phyloP scores from a whole-genome alignment of 2,329 filamentous ascomycete species.

The Talaromyces sp. region DNA sequence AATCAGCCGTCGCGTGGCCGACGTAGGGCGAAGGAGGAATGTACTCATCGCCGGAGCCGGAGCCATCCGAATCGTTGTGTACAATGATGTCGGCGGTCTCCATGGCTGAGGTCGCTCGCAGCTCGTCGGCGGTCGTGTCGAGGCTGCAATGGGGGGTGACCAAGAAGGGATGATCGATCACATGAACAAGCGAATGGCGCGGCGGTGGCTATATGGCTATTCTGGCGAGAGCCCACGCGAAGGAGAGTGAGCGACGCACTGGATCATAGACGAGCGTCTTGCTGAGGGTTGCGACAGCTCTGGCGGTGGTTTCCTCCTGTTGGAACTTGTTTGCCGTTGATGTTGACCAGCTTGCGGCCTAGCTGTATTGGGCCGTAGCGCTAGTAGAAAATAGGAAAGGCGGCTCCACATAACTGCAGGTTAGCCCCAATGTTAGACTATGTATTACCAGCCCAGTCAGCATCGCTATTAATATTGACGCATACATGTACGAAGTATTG shows the following conservation, averaged over 20 bases:
- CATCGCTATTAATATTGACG: not conserved
- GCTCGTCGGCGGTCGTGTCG: slow-evolving; percentile 3
- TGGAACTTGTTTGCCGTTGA: not conserved
- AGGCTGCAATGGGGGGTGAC: not conserved
- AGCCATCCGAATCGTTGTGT: slow-evolving; percentile 36
- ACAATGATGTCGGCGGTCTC: slow-evolving; percentile 37
- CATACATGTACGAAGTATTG: too few relatives aligned
- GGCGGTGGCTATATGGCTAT: not conserved
- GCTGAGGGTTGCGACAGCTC: not conserved
- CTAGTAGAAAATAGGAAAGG: not conserved
- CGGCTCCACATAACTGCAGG: not conserved
- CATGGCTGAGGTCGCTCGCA: slow-evolving; percentile 27
- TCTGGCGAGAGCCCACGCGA: not conserved
- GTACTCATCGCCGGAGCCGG: slow-evolving; percentile 39
- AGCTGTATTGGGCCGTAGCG: not conserved
- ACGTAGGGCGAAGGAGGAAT: slow-evolving; percentile 27
- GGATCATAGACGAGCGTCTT: not conserved
- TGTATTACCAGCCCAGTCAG: not conserved
- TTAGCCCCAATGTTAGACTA: not conserved
- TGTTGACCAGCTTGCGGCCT: not conserved
- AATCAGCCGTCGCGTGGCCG: slow-evolving; percentile 26
- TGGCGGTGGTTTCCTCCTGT: not conserved
- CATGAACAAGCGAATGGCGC: not conserved
- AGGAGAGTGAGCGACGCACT: not conserved
- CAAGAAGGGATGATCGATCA: not conserved